Evolutionary conservation across 148 eudicot genomes (phyloP), one percentile per base, ranked within the genome.

Genomic region (Arctostaphylos glauca): DNA sequence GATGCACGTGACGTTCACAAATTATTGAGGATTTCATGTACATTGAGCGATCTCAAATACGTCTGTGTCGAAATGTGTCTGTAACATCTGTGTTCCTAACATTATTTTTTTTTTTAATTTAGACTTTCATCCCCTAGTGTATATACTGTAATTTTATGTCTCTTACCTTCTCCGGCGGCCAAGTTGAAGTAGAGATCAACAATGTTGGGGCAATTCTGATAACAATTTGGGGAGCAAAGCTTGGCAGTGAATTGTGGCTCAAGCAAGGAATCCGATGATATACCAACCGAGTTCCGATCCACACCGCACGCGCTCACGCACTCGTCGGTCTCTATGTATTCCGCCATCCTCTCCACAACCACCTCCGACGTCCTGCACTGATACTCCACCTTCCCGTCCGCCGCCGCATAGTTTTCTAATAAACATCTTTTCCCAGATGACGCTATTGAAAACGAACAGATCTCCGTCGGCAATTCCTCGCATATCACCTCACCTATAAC

Each of bases 121-220:
- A 31, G 38, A 31, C 38, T 31, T 31, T 31, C 38, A 31, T n/a
- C 38, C 38, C 0, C 38, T 31, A 31, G 1, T 31, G 38, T 31
- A 31, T 31, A 31, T 31, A 31, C 0, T 31, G 38, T 31, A 31
- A 31, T 31, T 31, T 31, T 31, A 31, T 31, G 0, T 31, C 0
- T 9, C 31, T 23, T 94, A 94, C 98, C 98, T 83, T 94, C 97
- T 31, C 95, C 97, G 67, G 91, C 93, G 14, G 98, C 98, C 86
- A 94, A 84, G 64, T 95, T 91, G 90, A 86, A 90, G 90, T 95
- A 95, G 31, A 95, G 95, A 81, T 93, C 97, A 74, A 95, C 83
- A 68, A 95, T 87, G 86, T 92, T 95, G 58, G 95, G 97, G 83
- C 98, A 95, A 7, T 89, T 89, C 64, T 90, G 85, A 87, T 81